Base-by-base conservation (phyloP, 1,284 basidiomycete genomes). In the Fomitiporia mediterranea region DNA sequence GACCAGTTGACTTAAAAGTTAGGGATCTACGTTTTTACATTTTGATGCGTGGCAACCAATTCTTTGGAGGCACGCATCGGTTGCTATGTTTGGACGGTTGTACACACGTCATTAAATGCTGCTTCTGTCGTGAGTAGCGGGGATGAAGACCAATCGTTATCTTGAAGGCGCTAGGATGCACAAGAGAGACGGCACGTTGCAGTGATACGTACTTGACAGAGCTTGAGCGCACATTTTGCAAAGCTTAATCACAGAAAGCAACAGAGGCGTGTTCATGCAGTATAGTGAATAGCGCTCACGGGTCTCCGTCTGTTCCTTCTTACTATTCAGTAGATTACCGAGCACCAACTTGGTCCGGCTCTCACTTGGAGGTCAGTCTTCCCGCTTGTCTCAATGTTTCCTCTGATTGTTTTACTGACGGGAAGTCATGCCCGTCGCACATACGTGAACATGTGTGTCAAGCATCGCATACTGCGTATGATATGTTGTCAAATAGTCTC, bases 1-100 rank as follows among this genome's bases (percentile, higher is more conserved):
- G 6, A 7, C 13, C 44, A 46, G 19, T 30, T 30, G 11, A 15
- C n/a, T 40, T n/a, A n/a, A 30, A 43, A 40, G 17, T 53, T 39
- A 34, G 51, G 19, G 51, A 53, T 53, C 51, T 53, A 53, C 51
- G 40, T 43, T 43, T 53, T 53, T 44, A 27, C 30, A 32, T 43
- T 43, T 40, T 53, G 27, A 2, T 46, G 30, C 44, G 5, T 28
- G 44, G 27, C 19, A 30, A n/a, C 44, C 44, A 13, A 46, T 27
- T 46, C 44, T 30, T 46, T 13, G 15, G 44, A 46, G 25, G 44
- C 44, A 32, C 25, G 15, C 5, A 46, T 46, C 23, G 6, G 44
- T 46, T n/a, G 44, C 44, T 30, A 46, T 25, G 23, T 28, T 28
- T 13, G 7, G 23, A 46, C 9, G 28, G 23, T 7, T 30, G 28